These are phyloP conservation scores for Panicum miliaceum DNA, from an alignment of 176 grass and related monocot species.

Conservation along the genomic window DNA sequence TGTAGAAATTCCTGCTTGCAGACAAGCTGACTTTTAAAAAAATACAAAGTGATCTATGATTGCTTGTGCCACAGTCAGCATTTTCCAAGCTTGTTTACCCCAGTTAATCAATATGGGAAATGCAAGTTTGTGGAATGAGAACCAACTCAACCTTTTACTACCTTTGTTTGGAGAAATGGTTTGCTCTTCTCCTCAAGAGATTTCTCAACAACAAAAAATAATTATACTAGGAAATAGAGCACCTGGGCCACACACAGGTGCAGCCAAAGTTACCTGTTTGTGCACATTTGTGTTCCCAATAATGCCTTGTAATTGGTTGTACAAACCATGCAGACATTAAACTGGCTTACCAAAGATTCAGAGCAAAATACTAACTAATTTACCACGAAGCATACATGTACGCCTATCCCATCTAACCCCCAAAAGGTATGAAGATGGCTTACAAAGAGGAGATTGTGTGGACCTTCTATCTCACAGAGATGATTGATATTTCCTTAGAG, in stretches of 20 bases:
- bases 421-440: slow-evolving; percentile 7
- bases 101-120: slow-evolving; percentile 2
- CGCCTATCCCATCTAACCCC: slow-evolving; percentile 6
- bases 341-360: slow-evolving; percentile 19
- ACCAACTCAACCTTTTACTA: slow-evolving; percentile 16
- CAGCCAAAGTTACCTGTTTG: slow-evolving; percentile 39
- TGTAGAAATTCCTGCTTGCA: slow-evolving; percentile 40
- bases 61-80: slow-evolving; percentile 41
- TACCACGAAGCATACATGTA: slow-evolving; percentile 28
- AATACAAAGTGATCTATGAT: slow-evolving; percentile 37
- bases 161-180: slow-evolving; percentile 13
- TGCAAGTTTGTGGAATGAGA: slow-evolving; percentile 18
- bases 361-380: slow-evolving; percentile 38
- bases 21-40: slow-evolving; percentile 49
- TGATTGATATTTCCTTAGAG: slow-evolving; percentile 25
- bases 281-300: slow-evolving; percentile 17
- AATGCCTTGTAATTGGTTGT: slow-evolving; percentile 34
- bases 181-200: background rate
- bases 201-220: slow-evolving; percentile 27
- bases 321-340: slow-evolving; percentile 23
- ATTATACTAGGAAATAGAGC: slow-evolving; percentile 31
- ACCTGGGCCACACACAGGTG: slow-evolving; percentile 27
- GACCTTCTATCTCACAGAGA: slow-evolving; percentile 3
- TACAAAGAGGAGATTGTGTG: background rate
- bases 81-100: slow-evolving; percentile 39